Conservation (phyloP, 768 basidiomycete genomes). For the Pleurotus citrinopileatus region DNA sequence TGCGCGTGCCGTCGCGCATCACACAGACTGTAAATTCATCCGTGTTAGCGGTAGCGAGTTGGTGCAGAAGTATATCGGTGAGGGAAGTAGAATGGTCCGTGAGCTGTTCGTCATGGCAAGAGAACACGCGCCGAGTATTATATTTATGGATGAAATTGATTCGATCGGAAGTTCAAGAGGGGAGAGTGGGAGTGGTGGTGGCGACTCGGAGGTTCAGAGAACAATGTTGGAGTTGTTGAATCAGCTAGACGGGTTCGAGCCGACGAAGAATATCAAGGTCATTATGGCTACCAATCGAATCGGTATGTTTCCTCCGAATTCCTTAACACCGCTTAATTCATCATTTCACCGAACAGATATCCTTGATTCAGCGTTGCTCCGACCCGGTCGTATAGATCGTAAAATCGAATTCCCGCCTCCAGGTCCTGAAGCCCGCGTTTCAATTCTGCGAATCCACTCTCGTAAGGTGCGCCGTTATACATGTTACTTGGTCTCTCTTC, state of each 20-base stretch:
- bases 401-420: slow-evolving; percentile 99
- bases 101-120: slow-evolving; percentile 98
- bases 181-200: slow-evolving; percentile 86
- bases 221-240: slow-evolving; percentile 90
- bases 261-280: slow-evolving; percentile 97
- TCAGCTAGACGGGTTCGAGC: slow-evolving; percentile 89
- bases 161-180: slow-evolving; percentile 93
- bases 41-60: slow-evolving; percentile 91
- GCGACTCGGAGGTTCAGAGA: slow-evolving; percentile 86
- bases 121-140: slow-evolving; percentile 96
- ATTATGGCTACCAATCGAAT: slow-evolving; percentile 98
- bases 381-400: slow-evolving; percentile 91
- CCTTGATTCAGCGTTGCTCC: slow-evolving; percentile 87
- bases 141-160: slow-evolving; percentile 99
- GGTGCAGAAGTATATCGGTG: slow-evolving; percentile 98
- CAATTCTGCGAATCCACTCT: background rate
- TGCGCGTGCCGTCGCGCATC: slow-evolving; percentile 94
- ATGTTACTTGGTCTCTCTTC: background rate
- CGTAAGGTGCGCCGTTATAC: background rate
- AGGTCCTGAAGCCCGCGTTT: slow-evolving; percentile 69
- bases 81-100: slow-evolving; percentile 94
- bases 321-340: background rate
- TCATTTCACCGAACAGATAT: slow-evolving; percentile 58
- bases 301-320: slow-evolving; percentile 37
- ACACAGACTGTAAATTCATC: slow-evolving; percentile 98